phyloP scores from a whole-genome alignment of 352 stramenopile genomes.

The Phytophthora aleatoria region DNA sequence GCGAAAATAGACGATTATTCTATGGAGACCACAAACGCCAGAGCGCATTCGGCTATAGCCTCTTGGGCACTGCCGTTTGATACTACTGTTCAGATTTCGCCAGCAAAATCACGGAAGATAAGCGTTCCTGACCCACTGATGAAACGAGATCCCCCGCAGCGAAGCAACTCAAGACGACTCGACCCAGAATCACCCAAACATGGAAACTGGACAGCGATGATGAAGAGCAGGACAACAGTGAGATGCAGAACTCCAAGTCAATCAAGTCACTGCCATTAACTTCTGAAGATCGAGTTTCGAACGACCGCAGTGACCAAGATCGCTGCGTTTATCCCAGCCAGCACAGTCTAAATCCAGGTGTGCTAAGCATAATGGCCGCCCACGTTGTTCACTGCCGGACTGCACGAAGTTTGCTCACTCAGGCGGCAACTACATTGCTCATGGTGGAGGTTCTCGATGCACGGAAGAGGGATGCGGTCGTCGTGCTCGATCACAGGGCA shows the following conservation, averaged over 20 bases:
- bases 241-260: neutral
- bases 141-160: neutral
- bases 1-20: too few relatives aligned
- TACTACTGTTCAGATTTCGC: too few relatives aligned
- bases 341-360: slow-evolving; percentile 4
- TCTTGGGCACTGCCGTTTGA: too few relatives aligned
- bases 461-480: slow-evolving; percentile 3
- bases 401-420: slow-evolving; percentile 19
- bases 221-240: neutral
- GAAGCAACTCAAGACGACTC: neutral
- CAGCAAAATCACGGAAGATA: neutral
- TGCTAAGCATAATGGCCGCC: slow-evolving; percentile 1
- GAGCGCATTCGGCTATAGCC: too few relatives aligned
- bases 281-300: neutral
- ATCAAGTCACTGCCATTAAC: neutral
- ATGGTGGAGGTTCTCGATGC: slow-evolving; percentile 16
- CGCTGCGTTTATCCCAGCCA: slow-evolving; percentile 1
- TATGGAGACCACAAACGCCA: too few relatives aligned
- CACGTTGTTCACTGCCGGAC: slow-evolving; percentile 6
- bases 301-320: neutral
- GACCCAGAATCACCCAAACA: neutral
- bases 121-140: neutral
- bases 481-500: slow-evolving; percentile 8
- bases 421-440: slow-evolving; percentile 10
- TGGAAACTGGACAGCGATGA: neutral